phyloP scores from a whole-genome alignment of 2,329 filamentous ascomycete species.

The Fusarium fujikuroi region DNA sequence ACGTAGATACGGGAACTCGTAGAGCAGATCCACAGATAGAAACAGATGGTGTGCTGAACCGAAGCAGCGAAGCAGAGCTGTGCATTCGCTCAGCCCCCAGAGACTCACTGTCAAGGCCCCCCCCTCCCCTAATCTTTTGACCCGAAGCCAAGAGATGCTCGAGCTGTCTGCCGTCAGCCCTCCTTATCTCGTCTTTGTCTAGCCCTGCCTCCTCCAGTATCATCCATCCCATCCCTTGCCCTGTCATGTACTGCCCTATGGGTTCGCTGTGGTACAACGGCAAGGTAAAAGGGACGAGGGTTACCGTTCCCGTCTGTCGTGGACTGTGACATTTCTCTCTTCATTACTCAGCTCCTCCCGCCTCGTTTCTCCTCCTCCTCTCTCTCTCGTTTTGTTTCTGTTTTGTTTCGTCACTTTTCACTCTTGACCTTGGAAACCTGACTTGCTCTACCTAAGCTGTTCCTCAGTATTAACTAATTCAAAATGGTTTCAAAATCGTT shows the following conservation, averaged over 20 bases:
- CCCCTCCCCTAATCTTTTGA: not conserved
- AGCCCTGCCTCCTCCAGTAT: not conserved
- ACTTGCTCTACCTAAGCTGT: slow-evolving; percentile 22
- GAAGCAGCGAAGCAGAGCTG: not conserved
- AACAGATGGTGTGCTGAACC: slow-evolving; percentile 18
- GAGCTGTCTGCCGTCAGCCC: slow-evolving; percentile 18
- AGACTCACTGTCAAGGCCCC: not conserved
- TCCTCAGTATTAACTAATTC: slow-evolving; percentile 8
- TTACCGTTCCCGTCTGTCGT: not conserved
- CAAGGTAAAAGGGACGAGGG: slow-evolving; percentile 24
- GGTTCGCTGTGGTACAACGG: slow-evolving; percentile 2
- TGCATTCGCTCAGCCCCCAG: slow-evolving; percentile 33
- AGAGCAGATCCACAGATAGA: slow-evolving; percentile 1
- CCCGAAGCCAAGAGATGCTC: not conserved
- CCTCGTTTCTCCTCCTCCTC: slow-evolving; percentile 11
- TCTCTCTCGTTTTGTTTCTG: slow-evolving; percentile 2
- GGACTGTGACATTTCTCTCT: not conserved
- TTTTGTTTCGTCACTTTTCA: slow-evolving; percentile 11
- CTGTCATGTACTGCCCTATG: slow-evolving; percentile 3
- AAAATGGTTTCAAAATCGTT: slow-evolving; percentile 37
- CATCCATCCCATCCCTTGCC: not conserved
- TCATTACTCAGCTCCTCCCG: slow-evolving; percentile 37
- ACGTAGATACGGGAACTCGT: slow-evolving; percentile 7
- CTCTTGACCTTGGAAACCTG: slow-evolving; percentile 1
- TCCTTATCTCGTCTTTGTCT: slow-evolving; percentile 34